A percentile compares a stretch with the other conserved stretches of the same genome.
These are phyloP conservation scores for Henckelia pumila DNA, from an alignment of 257 asterid genomes.

Conservation along the genomic window DNA sequence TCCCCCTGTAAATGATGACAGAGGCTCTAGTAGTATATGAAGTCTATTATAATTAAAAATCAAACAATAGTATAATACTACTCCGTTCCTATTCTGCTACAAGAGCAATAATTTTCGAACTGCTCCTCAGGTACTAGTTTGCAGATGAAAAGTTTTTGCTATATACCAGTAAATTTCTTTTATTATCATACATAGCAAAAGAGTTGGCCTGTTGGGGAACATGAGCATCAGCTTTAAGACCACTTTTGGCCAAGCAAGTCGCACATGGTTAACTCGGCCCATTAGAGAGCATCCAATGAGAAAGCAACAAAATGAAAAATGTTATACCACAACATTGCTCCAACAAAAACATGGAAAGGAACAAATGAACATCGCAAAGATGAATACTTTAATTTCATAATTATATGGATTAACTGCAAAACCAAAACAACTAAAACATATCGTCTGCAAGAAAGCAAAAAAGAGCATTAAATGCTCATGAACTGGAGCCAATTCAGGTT, in stretches of 20 bases:
- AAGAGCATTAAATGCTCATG: not conserved
- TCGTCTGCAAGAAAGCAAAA: slow-evolving; percentile 6
- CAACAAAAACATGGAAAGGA: not conserved
- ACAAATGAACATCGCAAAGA: no score
- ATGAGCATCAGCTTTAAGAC: not conserved
- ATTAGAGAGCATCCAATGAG: not conserved
- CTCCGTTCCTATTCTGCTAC: no score
- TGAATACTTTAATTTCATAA: not conserved
- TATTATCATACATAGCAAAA: not conserved
- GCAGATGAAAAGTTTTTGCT: no score
- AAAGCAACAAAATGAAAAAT: not conserved
- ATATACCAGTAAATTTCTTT: not conserved
- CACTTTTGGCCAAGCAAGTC: not conserved
- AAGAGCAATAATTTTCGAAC: no score
- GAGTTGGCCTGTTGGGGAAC: not conserved
- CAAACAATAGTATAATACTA: no score
- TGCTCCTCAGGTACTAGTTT: no score
- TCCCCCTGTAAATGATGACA: not conserved
- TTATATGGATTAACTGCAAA: not conserved
- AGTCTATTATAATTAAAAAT: no score
- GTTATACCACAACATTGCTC: not conserved
- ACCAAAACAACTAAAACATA: not conserved
- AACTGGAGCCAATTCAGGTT: not conserved
- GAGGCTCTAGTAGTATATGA: not conserved
- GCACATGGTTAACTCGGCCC: not conserved